Evolutionary conservation across 1,284 basidiomycete genomes (phyloP).

Genomic region (Amylostereum areolatum): DNA sequence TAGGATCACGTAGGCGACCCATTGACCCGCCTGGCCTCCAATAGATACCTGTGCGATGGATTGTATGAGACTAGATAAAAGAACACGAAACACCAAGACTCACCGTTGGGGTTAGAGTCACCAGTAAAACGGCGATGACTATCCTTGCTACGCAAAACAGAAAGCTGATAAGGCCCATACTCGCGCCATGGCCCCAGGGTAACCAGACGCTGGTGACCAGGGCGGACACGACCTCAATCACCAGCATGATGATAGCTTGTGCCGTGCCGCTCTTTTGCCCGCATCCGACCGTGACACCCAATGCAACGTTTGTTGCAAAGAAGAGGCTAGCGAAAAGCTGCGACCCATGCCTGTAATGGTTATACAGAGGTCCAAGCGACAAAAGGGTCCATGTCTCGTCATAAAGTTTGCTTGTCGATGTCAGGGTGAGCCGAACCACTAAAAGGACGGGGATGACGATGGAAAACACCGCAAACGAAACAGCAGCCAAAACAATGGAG

Average conservation of each 20-base stretch:
- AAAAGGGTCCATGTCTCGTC: constrained; percentile 90
- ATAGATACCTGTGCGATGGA: constrained; percentile 62
- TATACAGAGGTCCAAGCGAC: constrained; percentile 92
- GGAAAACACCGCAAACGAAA: constrained; percentile 78
- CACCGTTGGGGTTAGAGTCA: constrained; percentile 85
- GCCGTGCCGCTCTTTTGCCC: constrained; percentile 87
- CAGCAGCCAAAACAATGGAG: constrained; percentile 64
- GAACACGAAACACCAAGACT: constrained; percentile 26
- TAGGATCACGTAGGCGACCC: constrained; percentile 91
- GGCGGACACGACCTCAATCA: constrained; percentile 79
- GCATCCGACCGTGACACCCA: constrained; percentile 83
- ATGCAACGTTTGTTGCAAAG: constrained; percentile 75
- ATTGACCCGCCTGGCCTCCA: constrained; percentile 70
- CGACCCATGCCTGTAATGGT: constrained; percentile 88
- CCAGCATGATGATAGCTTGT: constrained; percentile 84
- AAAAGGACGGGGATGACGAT: constrained; percentile 73
- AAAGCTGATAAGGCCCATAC: constrained; percentile 93
- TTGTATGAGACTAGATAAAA: constrained; percentile 13
- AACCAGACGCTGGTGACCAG: constrained; percentile 89
- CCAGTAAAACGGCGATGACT: constrained; percentile 81
- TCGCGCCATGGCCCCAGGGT: constrained; percentile 93
- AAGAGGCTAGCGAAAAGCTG: constrained; percentile 84
- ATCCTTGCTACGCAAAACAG: constrained; percentile 87
- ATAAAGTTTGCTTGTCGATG: constrained; percentile 86
- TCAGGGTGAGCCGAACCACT: constrained; percentile 70